Base-by-base conservation (phyloP, 805 yeast species). In the Novakomyces olei region DNA sequence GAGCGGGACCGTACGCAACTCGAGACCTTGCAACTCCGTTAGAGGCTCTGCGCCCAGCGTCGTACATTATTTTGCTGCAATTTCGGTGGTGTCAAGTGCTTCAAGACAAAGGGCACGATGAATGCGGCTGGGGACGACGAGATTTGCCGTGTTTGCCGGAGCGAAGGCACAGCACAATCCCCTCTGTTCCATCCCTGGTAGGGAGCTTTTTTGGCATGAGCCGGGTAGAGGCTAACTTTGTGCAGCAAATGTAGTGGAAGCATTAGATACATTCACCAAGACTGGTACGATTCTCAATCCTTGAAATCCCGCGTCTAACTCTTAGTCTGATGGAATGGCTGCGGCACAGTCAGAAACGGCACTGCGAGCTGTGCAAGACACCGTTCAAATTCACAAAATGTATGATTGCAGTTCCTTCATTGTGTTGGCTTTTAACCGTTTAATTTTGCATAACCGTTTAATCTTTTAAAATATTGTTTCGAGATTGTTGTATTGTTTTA, bases 251-350 rank as follows among this genome's bases (percentile, higher is more conserved):
- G 98, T 54, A 63, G 80, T 34, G 99, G 99, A 1, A 75, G 92
- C 9, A 91, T 88, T 49, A 75, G 74, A 48, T 83, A 72, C 45
- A 78, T 88, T 34, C 99, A 88, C 50, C 92, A 85, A 50, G 91
- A 75, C 35, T 88, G 99, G 51, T 47, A 39, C 33, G 50, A 36
- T 14, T 8, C 15, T 9, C 7, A 9, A 15, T 15, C 8, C 6
- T 15, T 12, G 8, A 15, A 19, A 10, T 25, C 14, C 19, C 9
- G 28, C 12, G 33, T 30, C 5, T 15, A 25, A 27, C 18, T 24
- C 28, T 12, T 19, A 45, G 51, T 51, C 54, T 85, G 29, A 56
- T 70, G 44, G 88, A 79, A 45, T 85, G 98, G 98, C 63, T 88
- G 26, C 60, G 63, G 32, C 81, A 69, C 47, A 60, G 77, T 14